phyloP scores from a whole-genome alignment of 2,329 filamentous ascomycete genomes.

The Aspergillus oerlinghausenensis region DNA sequence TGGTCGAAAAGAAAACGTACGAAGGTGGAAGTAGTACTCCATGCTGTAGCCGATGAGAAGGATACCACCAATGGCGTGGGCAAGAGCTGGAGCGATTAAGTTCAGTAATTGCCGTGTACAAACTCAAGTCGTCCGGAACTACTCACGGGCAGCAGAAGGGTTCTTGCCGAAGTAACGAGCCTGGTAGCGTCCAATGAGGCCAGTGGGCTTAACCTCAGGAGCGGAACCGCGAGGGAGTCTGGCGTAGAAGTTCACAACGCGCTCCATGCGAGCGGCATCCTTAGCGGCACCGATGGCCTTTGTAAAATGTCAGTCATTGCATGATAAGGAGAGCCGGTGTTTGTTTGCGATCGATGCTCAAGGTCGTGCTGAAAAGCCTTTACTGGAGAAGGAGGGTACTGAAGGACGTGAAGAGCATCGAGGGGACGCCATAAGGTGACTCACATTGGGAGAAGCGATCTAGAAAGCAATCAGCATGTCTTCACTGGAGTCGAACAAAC shows the following conservation, averaged over 20 bases:
- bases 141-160: constrained; percentile 79
- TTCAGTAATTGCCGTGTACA: background rate
- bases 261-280: constrained; percentile 96
- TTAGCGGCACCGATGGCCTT: constrained; percentile 92
- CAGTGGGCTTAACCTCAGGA: constrained; percentile 75
- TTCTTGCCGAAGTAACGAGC: constrained; percentile 91
- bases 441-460: constrained; percentile 40
- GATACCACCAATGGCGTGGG: constrained; percentile 77
- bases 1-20: constrained; percentile 56
- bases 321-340: constrained; percentile 1
- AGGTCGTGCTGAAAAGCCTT: constrained; percentile 21
- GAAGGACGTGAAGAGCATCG: constrained; percentile 7
- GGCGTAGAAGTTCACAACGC: constrained; percentile 98
- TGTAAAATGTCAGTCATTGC: constrained; percentile 32
- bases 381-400: constrained; percentile 14
- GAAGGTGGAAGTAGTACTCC: constrained; percentile 99
- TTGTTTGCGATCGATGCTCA: constrained; percentile 5
- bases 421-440: constrained; percentile 11
- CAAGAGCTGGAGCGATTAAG: constrained; percentile 60
- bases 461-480: constrained; percentile 37
- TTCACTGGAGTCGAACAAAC: constrained; percentile 12
- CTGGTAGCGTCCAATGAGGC: constrained; percentile 84
- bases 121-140: background rate
- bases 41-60: constrained; percentile 85
- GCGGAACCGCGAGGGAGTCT: constrained; percentile 91